phyloP scores from a whole-genome alignment of 2,329 filamentous ascomycete genomes.

The Falciphora oryzae region DNA sequence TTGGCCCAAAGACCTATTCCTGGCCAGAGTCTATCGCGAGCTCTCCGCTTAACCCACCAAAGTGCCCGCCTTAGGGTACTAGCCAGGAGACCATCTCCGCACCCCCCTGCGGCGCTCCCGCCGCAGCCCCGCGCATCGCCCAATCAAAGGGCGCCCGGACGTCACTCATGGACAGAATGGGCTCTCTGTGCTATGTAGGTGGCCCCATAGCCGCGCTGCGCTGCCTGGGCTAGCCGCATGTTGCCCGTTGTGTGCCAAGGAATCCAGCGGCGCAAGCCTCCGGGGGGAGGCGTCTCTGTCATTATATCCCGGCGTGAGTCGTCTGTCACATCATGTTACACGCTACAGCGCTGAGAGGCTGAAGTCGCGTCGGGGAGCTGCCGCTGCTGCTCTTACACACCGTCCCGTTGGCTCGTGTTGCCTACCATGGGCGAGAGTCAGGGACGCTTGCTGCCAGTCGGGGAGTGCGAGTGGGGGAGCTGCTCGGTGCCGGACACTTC shows the following conservation, averaged over 20 bases:
- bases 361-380: background rate
- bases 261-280: too few species aligned
- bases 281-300: background rate
- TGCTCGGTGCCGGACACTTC: background rate
- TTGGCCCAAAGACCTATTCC: background rate
- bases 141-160: conserved; percentile 2
- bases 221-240: background rate
- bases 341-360: background rate
- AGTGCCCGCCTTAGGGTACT: too few species aligned
- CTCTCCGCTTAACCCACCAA: too few species aligned
- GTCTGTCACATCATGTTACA: too few species aligned
- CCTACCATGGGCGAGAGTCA: background rate
- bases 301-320: background rate
- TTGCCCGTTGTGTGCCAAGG: background rate
- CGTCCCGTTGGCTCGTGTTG: background rate
- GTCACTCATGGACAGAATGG: background rate
- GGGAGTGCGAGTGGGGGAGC: background rate
- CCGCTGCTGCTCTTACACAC: background rate
- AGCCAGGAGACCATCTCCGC: background rate
- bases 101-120: too few species aligned
- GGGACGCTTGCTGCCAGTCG: background rate
- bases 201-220: too few species aligned
- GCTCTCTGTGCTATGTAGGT: background rate
- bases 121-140: conserved; percentile 4
- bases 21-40: too few species aligned